A percentile compares a stretch with the other conserved stretches of the same genome.
These are phyloP conservation scores for Geotrichum phurueaensis DNA, from an alignment of 1,139 yeast species.

Conservation along the genomic window DNA sequence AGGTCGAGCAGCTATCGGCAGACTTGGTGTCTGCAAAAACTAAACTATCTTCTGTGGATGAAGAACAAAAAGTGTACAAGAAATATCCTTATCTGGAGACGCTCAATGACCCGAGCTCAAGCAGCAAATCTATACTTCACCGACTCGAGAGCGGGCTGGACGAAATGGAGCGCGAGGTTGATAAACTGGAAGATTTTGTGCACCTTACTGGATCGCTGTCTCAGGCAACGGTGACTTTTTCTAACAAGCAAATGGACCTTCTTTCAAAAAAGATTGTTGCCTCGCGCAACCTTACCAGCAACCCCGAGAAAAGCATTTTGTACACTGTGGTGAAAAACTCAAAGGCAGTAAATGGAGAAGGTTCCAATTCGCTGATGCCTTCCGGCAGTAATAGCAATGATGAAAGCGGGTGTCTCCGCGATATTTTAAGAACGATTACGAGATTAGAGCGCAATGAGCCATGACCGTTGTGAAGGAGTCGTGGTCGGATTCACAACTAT, in stretches of 20 bases:
- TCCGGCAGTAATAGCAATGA: not conserved
- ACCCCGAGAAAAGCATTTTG: conserved; percentile 7
- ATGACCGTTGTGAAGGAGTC: not conserved
- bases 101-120: not conserved
- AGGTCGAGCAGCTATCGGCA: conserved; percentile 2
- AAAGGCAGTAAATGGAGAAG: not conserved
- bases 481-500: not conserved
- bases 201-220: conserved; percentile 9
- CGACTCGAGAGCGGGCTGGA: conserved; percentile 2
- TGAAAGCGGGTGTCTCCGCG: conserved; percentile 5
- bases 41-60: not conserved
- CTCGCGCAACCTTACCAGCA: not conserved
- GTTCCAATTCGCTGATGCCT: not conserved
- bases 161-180: conserved; percentile 12
- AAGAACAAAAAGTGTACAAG: not conserved
- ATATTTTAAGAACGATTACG: conserved; percentile 17
- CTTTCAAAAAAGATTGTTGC: not conserved
- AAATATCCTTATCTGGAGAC: conserved; percentile 7
- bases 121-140: not conserved
- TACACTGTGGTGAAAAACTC: conserved; percentile 6
- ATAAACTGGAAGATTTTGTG: conserved; percentile 11
- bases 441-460: conserved; percentile 11
- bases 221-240: conserved; percentile 4
- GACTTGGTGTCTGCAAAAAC: not conserved
- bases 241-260: conserved; percentile 6